Percentiles rank a stretch among this genome's conserved stretches.
Conservation (phyloP, 1,139 yeast species). For the Yamadazyma friedrichii region DNA sequence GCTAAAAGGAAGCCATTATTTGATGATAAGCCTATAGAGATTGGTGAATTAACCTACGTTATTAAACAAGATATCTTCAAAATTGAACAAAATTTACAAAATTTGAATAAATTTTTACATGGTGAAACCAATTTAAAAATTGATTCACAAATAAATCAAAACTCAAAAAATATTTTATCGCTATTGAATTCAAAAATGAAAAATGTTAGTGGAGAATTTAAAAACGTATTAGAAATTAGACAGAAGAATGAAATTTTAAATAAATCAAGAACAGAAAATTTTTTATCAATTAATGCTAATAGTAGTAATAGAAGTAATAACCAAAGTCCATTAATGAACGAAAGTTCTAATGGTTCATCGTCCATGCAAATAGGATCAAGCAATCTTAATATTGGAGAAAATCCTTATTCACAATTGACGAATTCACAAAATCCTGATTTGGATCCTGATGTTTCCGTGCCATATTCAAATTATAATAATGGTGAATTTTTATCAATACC, state of each 20-base stretch:
- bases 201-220: slow-evolving; percentile 89
- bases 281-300: slow-evolving; percentile 54
- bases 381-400: slow-evolving; percentile 29
- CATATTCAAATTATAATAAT: slow-evolving; percentile 23
- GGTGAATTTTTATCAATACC: slow-evolving; percentile 60
- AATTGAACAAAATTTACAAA: slow-evolving; percentile 75
- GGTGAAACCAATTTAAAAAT: slow-evolving; percentile 46
- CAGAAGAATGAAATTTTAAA: slow-evolving; percentile 82
- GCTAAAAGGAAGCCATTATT: slow-evolving; percentile 92
- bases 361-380: not conserved
- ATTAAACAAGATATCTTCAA: slow-evolving; percentile 91
- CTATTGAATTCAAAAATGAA: slow-evolving; percentile 85
- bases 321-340: slow-evolving; percentile 23
- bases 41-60: slow-evolving; percentile 87
- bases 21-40: slow-evolving; percentile 92
- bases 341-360: slow-evolving; percentile 10
- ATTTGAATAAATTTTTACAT: slow-evolving; percentile 54
- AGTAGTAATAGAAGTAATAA: slow-evolving; percentile 20
- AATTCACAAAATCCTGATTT: slow-evolving; percentile 25
- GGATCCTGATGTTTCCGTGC: slow-evolving; percentile 33
- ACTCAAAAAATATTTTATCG: slow-evolving; percentile 83
- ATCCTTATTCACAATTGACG: slow-evolving; percentile 32
- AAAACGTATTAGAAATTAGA: slow-evolving; percentile 80
- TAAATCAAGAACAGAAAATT: slow-evolving; percentile 81
- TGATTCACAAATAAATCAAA: slow-evolving; percentile 63